A percentile compares a stretch with the other conserved stretches of the same genome.
Conservation (phyloP, 169 alveolate genomes). For the Neospora caninum region DNA sequence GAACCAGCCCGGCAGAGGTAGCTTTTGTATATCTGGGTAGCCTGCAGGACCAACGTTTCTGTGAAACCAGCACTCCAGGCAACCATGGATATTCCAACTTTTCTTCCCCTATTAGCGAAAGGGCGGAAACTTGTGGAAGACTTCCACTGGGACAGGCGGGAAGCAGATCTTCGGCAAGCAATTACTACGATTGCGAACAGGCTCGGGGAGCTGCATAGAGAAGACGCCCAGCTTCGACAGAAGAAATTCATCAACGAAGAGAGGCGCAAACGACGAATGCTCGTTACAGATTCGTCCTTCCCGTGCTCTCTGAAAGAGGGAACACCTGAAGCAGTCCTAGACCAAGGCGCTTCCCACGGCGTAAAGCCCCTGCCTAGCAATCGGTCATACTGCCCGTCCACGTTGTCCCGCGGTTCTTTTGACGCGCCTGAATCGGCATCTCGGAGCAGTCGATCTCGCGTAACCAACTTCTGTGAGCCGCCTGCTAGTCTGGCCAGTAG, state of each 20-base stretch:
- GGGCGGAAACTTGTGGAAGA: neutral
- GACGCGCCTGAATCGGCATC: neutral
- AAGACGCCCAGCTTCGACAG: neutral
- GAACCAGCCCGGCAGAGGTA: neutral
- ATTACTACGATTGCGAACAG: neutral
- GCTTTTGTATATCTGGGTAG: neutral
- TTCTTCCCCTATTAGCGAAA: neutral
- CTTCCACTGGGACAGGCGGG: constrained; percentile 18
- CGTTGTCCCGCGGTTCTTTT: neutral
- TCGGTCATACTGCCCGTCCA: neutral
- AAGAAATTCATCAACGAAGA: constrained; percentile 1
- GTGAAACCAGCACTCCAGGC: neutral
- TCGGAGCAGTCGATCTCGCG: neutral
- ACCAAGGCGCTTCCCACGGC: constrained; percentile 18
- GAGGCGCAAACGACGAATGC: neutral
- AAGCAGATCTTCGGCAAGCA: neutral
- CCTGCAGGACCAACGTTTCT: neutral
- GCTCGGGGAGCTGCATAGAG: neutral
- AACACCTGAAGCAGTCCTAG: neutral
- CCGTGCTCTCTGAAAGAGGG: neutral
- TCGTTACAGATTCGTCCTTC: neutral
- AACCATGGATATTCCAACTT: neutral
- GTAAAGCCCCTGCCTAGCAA: neutral
- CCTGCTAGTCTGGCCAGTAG: neutral
- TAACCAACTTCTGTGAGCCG: neutral